Evolutionary conservation across 768 basidiomycete species (phyloP), one percentile per base, ranked within the genome.

Genomic region (Leucocoprinus sp.): DNA sequence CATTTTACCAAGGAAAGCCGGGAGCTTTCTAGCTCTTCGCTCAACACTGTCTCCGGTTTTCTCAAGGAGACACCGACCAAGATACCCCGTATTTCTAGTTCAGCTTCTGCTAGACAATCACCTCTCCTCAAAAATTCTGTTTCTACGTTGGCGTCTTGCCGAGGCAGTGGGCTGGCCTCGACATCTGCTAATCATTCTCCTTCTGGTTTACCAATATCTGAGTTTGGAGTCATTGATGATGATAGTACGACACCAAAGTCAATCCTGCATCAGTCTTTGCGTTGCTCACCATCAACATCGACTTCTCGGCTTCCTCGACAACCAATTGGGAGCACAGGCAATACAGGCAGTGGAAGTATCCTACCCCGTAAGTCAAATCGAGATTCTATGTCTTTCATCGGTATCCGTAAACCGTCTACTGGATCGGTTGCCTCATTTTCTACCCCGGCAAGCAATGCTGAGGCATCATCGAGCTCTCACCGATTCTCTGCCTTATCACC

Each of bases 31-130:
- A 8, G 70, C 71, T n/a, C 68, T 74, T 8, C 59, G 75, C 31
- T 57, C 69, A 83, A 81, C 52, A 67, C 76, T 12, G 55, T 68
- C 2, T 67, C 72, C 22, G 65, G 69, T 8, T 62, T 81, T 45
- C 60, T 75, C 4, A 91, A 91, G 63, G 89, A 90, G 58, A 91
- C 91, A 0, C 90, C 90, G 2, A 93, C 90, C 15, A 93, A 91
- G 68, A 93, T 93, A 55, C 90, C 90, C 37, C 85, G 90, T 19
- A 92, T 93, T 31, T 84, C 88, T n/a, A 87, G 87, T 57, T 76
- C 84, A 26, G 80, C 83, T 2, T 86, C 89, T 4, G 78, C 84
- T 8, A 75, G 74, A 42, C 74, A 77, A 37, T 88, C 88, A 5
- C 89, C 89, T 11, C 74, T 83, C 34, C 60, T 78, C 44, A 81